Base-by-base conservation (phyloP, 306 rosid genomes). In the Lathyrus tuberosus region DNA sequence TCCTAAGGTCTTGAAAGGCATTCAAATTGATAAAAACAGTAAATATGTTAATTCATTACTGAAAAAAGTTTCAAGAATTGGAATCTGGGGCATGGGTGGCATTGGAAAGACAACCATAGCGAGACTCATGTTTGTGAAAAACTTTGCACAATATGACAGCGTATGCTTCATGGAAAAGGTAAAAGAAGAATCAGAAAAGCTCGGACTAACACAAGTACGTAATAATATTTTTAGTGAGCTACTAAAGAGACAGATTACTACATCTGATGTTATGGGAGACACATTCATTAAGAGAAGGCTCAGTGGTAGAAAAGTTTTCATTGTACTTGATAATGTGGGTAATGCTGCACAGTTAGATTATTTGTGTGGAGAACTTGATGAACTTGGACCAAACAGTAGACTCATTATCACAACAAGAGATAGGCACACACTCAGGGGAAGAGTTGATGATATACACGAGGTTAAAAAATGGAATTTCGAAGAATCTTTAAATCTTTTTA, bases 61-160 rank as follows among this genome's bases (percentile, higher is more conserved):
- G 8, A 14, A 13, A 44, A 44, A 2, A 1, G 3, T 6, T 18
- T 8, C 13, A 26, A 62, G 56, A 30, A 44, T 80, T 41, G 76
- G 78, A 62, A 71, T 80, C 12, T 80, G 75, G 80, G 84, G 84
- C 8, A 69, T 75, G 77, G 51, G 75, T 24, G 26, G 26, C 26
- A 24, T 24, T 1, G 26, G 26, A 24, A 24, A 24, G 26, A 24
- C 26, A 24, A 80, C 84, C 6, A 42, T 62, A 7, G 73, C 79
- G 6, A 65, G n/a, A 11, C 33, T 3, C 11, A 3, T 54, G 10
- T 74, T 53, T 54, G 22, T 16, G 44, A 54, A 54, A 24, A 17
- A 8, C 60, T 62, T 11, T 47, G 15, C 57, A 9, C 26, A 26
- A 4, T 79, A 53, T 46, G 79, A 79, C 12, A 42, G 26, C 35